These are phyloP conservation scores for Phylloporus sp. DNA, from an alignment of 768 basidiomycete species.

Conservation along the genomic window DNA sequence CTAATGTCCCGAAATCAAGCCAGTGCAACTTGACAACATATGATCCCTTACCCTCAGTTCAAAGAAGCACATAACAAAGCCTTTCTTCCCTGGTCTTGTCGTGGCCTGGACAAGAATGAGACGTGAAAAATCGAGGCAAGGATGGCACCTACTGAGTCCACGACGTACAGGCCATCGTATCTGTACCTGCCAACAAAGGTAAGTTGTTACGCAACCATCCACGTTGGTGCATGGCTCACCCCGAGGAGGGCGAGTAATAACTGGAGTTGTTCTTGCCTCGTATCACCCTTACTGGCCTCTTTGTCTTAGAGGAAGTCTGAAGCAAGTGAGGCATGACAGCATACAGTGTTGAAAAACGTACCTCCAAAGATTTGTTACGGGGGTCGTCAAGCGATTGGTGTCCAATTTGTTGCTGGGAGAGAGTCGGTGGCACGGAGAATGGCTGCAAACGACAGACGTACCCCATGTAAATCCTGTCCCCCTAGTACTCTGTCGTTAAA, in stretches of 20 bases:
- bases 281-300: slow-evolving; percentile 35
- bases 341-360: not conserved
- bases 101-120: slow-evolving; percentile 16
- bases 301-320: slow-evolving; percentile 28
- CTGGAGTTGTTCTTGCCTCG: slow-evolving; percentile 25
- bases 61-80: slow-evolving; percentile 28
- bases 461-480: slow-evolving; percentile 18
- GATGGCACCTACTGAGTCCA: slow-evolving; percentile 17
- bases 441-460: slow-evolving; percentile 4
- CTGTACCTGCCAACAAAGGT: slow-evolving; percentile 21
- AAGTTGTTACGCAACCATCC: not conserved
- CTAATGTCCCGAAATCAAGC: slow-evolving; percentile 9
- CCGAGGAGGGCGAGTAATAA: slow-evolving; percentile 17
- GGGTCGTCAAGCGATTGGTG: slow-evolving; percentile 22
- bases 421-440: not conserved
- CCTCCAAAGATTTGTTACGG: slow-evolving; percentile 19
- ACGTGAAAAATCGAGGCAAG: not conserved
- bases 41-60: slow-evolving; percentile 19
- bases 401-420: slow-evolving; percentile 17
- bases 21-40: not conserved
- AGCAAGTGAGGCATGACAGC: not conserved
- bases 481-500: slow-evolving; percentile 9
- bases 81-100: slow-evolving; percentile 15
- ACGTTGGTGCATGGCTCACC: slow-evolving; percentile 14
- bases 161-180: slow-evolving; percentile 31